Conservation (phyloP, 345 rosid genomes). For the Moricandia moricandioides region DNA sequence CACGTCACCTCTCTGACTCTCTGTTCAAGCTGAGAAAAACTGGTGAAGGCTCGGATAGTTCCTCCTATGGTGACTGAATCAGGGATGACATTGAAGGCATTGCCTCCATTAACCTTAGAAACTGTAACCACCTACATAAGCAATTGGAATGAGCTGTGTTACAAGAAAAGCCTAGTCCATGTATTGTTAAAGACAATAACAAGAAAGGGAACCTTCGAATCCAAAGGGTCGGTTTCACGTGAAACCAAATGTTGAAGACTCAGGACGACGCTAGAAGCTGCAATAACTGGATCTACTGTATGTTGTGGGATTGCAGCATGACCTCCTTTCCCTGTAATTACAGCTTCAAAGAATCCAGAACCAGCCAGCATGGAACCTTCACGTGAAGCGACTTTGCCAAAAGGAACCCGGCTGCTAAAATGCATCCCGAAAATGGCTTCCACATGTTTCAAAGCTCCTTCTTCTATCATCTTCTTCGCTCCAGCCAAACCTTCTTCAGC, state of each 20-base stretch:
- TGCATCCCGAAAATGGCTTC: constrained; percentile 70
- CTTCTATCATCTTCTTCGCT: constrained; percentile 67
- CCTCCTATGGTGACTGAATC: constrained; percentile 80
- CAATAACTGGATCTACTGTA: constrained; percentile 64
- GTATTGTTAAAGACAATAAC: background rate
- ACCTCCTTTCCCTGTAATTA: constrained; percentile 73
- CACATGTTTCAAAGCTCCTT: constrained; percentile 61
- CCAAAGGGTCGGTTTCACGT: constrained; percentile 80
- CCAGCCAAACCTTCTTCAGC: constrained; percentile 85
- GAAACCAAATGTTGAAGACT: constrained; percentile 81
- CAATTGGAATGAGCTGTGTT: background rate
- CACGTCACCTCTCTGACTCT: constrained; percentile 66
- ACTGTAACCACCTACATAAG: constrained; percentile 68
- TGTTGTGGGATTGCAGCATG: constrained; percentile 83
- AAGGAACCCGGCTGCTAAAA: constrained; percentile 32
- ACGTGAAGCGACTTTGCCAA: constrained; percentile 48
- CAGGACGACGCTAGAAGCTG: constrained; percentile 67
- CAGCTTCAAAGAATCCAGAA: constrained; percentile 58
- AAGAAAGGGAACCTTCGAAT: constrained; percentile 57
- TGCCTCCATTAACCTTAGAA: constrained; percentile 66
- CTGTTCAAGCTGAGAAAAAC: constrained; percentile 50
- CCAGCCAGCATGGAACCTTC: constrained; percentile 64
- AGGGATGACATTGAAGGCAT: constrained; percentile 74
- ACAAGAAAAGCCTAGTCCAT: background rate
- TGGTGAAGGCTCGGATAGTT: constrained; percentile 69